Conservation (phyloP, 2,329 filamentous ascomycete species). For the Sporothrix phasma region DNA sequence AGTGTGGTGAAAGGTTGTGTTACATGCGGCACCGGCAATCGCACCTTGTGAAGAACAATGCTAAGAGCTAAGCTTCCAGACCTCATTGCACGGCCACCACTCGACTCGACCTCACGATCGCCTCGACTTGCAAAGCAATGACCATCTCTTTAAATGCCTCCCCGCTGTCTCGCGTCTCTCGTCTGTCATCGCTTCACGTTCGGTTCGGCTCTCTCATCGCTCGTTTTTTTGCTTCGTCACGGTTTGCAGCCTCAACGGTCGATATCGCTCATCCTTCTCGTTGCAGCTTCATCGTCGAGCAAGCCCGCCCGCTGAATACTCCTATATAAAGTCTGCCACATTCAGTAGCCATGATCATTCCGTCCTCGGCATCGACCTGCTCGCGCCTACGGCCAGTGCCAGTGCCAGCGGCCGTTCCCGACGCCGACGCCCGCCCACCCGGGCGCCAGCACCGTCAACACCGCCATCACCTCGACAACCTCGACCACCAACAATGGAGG, state of each 20-base stretch:
- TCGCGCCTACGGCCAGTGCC: not conserved
- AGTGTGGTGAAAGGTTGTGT: not conserved
- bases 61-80: not conserved
- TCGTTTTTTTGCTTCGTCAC: too few relatives aligned
- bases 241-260: too few relatives aligned
- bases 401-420: not conserved
- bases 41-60: conserved; percentile 1
- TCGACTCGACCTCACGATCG: not conserved
- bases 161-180: too few relatives aligned
- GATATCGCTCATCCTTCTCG: too few relatives aligned
- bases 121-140: not conserved
- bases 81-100: not conserved
- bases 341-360: not conserved
- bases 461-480: conserved; percentile 1
- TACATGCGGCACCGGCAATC: not conserved
- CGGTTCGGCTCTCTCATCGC: not conserved
- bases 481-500: not conserved
- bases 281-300: not conserved
- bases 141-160: not conserved
- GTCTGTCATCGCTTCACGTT: not conserved
- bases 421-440: not conserved
- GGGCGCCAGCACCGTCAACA: not conserved
- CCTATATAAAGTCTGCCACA: too few relatives aligned
- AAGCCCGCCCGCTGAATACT: not conserved
- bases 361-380: not conserved